Base-by-base conservation (phyloP, 2,329 filamentous ascomycete genomes). In the Penicillium polonicum region DNA sequence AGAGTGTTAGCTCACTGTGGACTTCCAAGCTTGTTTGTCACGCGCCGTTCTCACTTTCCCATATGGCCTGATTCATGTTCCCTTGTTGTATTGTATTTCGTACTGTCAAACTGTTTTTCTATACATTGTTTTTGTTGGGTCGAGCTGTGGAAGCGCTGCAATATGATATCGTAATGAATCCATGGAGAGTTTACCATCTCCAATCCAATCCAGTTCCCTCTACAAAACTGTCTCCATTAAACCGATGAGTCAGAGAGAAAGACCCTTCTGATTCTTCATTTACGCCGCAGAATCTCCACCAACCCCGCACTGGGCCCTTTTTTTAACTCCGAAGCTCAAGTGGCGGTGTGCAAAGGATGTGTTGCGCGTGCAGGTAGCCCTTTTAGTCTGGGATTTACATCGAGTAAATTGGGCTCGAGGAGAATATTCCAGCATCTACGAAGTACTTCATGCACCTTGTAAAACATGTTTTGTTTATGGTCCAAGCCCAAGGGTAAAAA, bases 281-380 rank as follows among this genome's bases (percentile, higher is more conserved):
- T 39, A 9, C 9, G 38, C 39, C 42, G 19, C 29, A 27, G 23
- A 4, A 44, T 57, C 53, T 53, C 60, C 60, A 56, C 42, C 17
- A 49, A 38, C 59, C 61, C 56, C 63, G 54, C 65, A 54, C 48
- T 52, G 23, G 55, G 62, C 43, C 31, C 19, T 53, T 39, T 19
- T 53, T 58, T 51, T 46, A 17, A 23, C 43, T 51, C 54, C 54
- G 55, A 42, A 31, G 54, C 45, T 48, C 48, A 64, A 67, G 60
- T 67, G 57, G 65, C 65, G 65, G 65, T 67, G 65, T 66, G 64
- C 57, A 58, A 60, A 52, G 17, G 48, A 52, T 58, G 54, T 53
- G 49, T 58, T 62, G 60, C 59, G 52, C 58, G 52, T 62, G 63
- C 60, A 60, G 53, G 50, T 59, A 48, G 43, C 51, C 45, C 29